Evolutionary conservation across 257 asterid genomes (phyloP), one percentile per base, ranked within the genome.

Genomic region (Anisodus tanguticus): DNA sequence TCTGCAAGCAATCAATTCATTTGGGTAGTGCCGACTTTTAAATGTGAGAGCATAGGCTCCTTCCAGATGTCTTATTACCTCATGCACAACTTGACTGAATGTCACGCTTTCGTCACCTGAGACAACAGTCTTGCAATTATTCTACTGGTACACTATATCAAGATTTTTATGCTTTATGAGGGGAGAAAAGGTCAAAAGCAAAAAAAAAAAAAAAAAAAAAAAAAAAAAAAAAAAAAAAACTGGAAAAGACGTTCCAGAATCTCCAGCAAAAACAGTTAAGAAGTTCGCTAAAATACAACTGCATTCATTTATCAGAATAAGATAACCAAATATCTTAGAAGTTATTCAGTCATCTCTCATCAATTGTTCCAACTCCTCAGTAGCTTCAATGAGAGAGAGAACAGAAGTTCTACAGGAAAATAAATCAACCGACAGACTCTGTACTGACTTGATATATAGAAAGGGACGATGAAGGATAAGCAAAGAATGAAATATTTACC

Each of bases 11-110:
- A 97, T 86, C 92, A 97, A 88, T 88, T 97, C 99, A 89, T 92
- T 93, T 82, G 99, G 99, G 89, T 92, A 97, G 87, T 93, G 97
- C 16, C 88, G 91, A 86, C 98, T 97, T 88, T 97, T 97, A 83
- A 97, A 97, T 86, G 95, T 91, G 77, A 97, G 99, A 72, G 98
- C 99, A 92, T 97, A 97, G 84, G 99, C 98, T 89, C 99, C 99
- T 91, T 97, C 99, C 79, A 97, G 92, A 85, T 97, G 98, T 88
- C 98, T 88, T 94, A 95, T 93, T 80, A 97, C 99, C 92, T 97
- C 99, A 64, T 93, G 95, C 88, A 97, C 98, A 87, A 97, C 96
- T 93, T 95, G 95, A 90, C 96, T 93, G 87, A 97, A 97, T 81
- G 98, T 90, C 88, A 95, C 93, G 54, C 90, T 89, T 88, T 89